Base-by-base conservation (phyloP, 768 basidiomycete genomes). In the Pisolithus orientalis region DNA sequence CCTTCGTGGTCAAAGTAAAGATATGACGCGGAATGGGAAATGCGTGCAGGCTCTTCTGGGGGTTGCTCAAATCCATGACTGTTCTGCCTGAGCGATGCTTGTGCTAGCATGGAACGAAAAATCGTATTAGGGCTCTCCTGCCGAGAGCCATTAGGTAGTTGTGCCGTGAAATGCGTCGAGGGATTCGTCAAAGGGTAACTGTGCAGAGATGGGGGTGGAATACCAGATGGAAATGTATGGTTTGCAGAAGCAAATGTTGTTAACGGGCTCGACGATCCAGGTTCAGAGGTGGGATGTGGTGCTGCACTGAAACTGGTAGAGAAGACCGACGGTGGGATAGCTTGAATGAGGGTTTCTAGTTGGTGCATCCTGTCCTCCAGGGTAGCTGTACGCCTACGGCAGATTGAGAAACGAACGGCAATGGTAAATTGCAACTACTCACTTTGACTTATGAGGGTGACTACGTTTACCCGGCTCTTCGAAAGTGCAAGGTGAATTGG, bases 351-450 rank as follows among this genome's bases (percentile, higher is more conserved):
- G 9, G 84, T 84, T 65, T 92, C 90, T 11, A 92, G 77, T 57
- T 90, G 89, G 59, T 90, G 86, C 89, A 92, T 91, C 29, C 90
- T 77, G 62, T 91, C 90, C 65, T 92, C 90, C 54, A 92, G 77
- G 34, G 89, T 90, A 49, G 88, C 81, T 10, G 89, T 86, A 39
- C 87, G 81, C 67, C 87, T 90, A 57, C 25, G 50, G 45, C 1
- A 29, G 1, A 46, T 53, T 34, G 2, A 57, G 53, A 54, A 21
- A 37, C 44, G 10, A 29, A 4, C 10, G 7, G 47, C 29, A 59
- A 43, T 39, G 49, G 51, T 11, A 49, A 54, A 42, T 39, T 17
- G 47, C 27, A 43, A 29, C 16, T 39, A 72, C 87, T 58, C 62
- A 89, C 87, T 90, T 92, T 60, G 90, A 91, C 70, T 90, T 92